A percentile compares a stretch with the other conserved stretches of the same genome.
phyloP scores from a whole-genome alignment of 192 early-diverging fungal genomes.

The Anaeromyces robustus region DNA sequence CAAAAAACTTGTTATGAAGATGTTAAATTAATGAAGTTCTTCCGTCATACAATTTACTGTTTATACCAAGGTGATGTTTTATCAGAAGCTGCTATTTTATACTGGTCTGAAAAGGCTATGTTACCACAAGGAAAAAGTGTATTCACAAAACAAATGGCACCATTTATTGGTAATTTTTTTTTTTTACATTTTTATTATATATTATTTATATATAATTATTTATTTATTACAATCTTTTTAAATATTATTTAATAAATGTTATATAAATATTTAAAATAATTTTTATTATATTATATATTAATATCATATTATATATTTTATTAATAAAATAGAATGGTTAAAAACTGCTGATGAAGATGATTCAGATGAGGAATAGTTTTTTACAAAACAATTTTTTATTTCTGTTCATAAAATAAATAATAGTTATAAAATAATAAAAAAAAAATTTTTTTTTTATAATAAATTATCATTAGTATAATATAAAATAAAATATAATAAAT shows the following conservation, averaged over 20 bases:
- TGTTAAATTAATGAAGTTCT: constrained; percentile 73
- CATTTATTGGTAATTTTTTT: neutral
- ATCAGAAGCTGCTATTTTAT: constrained; percentile 80
- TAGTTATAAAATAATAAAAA: too few relatives aligned
- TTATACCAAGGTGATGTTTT: constrained; percentile 85
- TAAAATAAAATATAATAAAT: too few relatives aligned
- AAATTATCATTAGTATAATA: too few relatives aligned
- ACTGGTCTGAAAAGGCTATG: constrained; percentile 87
- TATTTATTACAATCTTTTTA: too few relatives aligned
- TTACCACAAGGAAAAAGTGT: constrained; percentile 72
- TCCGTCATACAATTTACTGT: constrained; percentile 59
- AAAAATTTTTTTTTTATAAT: too few relatives aligned
- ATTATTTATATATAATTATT: too few relatives aligned
- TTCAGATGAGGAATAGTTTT: neutral
- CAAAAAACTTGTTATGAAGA: constrained; percentile 80
- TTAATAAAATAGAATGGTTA: neutral
- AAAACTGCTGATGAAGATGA: neutral
- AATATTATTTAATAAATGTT: too few relatives aligned
- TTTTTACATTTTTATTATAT: too few relatives aligned
- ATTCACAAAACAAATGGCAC: constrained; percentile 29
- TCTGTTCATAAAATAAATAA: neutral
- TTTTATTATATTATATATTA: too few relatives aligned
- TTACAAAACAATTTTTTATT: neutral
- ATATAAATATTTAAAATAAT: too few relatives aligned
- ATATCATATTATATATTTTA: too few relatives aligned